These are phyloP conservation scores for Penicillium parvum DNA, from an alignment of 495 filamentous ascomycete species.

Conservation along the genomic window DNA sequence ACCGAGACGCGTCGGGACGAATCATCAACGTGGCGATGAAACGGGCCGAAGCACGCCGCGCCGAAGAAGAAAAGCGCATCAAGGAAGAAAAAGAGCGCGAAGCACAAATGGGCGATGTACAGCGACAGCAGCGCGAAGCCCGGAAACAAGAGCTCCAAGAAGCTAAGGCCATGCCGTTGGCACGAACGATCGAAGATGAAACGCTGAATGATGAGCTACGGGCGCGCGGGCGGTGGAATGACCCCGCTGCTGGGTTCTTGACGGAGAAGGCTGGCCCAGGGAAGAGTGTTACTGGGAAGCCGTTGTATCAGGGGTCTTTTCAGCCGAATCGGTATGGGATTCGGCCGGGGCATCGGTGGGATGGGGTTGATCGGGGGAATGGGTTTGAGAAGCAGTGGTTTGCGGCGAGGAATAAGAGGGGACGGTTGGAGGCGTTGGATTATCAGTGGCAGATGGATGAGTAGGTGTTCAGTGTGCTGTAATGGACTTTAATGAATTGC, in stretches of 20 bases:
- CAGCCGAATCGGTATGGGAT: conserved; percentile 94
- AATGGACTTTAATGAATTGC: background rate
- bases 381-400: conserved; percentile 96
- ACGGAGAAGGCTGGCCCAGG: conserved; percentile 42
- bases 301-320: conserved; percentile 73
- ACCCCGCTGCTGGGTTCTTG: conserved; percentile 84
- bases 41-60: conserved; percentile 73
- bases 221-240: conserved; percentile 76
- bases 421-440: conserved; percentile 70
- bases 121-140: conserved; percentile 55
- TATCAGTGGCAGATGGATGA: conserved; percentile 97
- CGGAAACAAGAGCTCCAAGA: conserved; percentile 63
- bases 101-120: conserved; percentile 78
- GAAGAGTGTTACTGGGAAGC: conserved; percentile 56
- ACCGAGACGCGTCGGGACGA: conserved; percentile 87
- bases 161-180: conserved; percentile 74
- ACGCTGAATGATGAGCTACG: conserved; percentile 80
- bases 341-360: conserved; percentile 87
- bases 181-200: conserved; percentile 73
- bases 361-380: conserved; percentile 92
- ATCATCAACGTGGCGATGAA: conserved; percentile 89
- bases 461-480: conserved; percentile 24
- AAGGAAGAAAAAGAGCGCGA: conserved; percentile 59
- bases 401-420: conserved; percentile 71
- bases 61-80: conserved; percentile 63